Base-by-base conservation (phyloP, 345 rosid genomes). In the Anastatica hierochuntica region DNA sequence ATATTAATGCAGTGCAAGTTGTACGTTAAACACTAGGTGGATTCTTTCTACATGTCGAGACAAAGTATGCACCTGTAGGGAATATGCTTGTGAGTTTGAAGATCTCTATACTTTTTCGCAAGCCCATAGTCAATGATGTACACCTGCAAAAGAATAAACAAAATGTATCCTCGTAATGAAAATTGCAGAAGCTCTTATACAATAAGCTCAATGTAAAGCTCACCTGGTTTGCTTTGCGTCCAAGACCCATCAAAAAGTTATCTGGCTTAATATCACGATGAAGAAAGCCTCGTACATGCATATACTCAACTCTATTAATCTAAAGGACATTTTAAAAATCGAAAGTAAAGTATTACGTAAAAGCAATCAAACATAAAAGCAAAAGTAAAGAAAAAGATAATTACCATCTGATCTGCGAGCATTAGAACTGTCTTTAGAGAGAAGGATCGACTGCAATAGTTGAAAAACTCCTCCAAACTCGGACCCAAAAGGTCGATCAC, bases 211-310 rank as follows among this genome's bases (percentile, higher is more conserved):
- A n/a, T n/a, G 23, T 27, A 14, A 27, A 17, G 57, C 52, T 30
- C 53, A 82, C 98, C 88, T 90, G 98, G 76, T 90, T 90, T 42
- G 96, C 96, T 79, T 84, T 88, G 69, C 95, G 88, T 30, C 94
- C 92, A 64, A 90, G 75, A 61, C 98, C 98, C 98, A 90, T 90
- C 53, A 90, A 76, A 45, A 90, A 90, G 77, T 87, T 90, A 66
- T 87, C 98, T 47, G 98, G 98, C 74, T 90, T 90, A 36, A 90
- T 82, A 73, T 90, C 98, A 66, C 98, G 96, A 46, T 90, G 98
- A 58, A 90, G 88, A 66, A 90, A 87, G 34, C 96, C 95, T 60
- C 81, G 81, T 15, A 88, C 75, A 64, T 90, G 98, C 95, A 92
- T 88, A 58, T 79, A 92, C 74, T 88, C 98, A 31, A 92, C 86